Percentiles rank a stretch among this genome's conserved stretches.
Evolutionary conservation across 805 yeast species (phyloP).

Genomic region (Kazachstania viticola): DNA sequence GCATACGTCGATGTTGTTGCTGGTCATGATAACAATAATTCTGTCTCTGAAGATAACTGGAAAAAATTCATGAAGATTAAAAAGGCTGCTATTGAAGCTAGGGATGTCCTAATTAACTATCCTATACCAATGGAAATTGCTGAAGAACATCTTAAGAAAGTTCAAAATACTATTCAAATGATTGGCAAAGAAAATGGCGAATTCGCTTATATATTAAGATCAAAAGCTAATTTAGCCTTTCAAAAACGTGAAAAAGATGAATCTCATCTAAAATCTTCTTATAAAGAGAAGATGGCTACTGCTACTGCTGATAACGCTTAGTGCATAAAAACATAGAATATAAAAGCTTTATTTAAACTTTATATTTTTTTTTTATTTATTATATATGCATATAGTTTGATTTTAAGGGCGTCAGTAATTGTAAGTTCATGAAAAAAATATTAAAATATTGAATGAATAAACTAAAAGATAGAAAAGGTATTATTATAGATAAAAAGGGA

Average conservation of each 20-base stretch:
- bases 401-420: no score
- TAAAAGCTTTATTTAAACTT: not conserved
- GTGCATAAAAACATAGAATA: no score
- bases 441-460: no score
- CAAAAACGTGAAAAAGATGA: constrained; percentile 41
- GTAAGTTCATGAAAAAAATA: not conserved
- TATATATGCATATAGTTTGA: no score
- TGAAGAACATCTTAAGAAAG: constrained; percentile 25
- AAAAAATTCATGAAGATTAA: constrained; percentile 47
- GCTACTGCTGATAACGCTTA: no score
- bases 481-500: no score
- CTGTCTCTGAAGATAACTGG: constrained; percentile 42
- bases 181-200: constrained; percentile 51
- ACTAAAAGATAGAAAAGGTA: no score
- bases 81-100: constrained; percentile 38
- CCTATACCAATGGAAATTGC: constrained; percentile 1
- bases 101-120: constrained; percentile 39
- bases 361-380: not conserved
- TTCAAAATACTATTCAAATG: constrained; percentile 33
- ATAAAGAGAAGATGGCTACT: no score
- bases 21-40: constrained; percentile 24
- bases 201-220: constrained; percentile 43
- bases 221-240: constrained; percentile 46
- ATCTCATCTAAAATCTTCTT: constrained; percentile 1
- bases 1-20: constrained; percentile 29